Evolutionary conservation across 768 basidiomycete species (phyloP).

Genomic region (Pilatotrama ljubarskyi): DNA sequence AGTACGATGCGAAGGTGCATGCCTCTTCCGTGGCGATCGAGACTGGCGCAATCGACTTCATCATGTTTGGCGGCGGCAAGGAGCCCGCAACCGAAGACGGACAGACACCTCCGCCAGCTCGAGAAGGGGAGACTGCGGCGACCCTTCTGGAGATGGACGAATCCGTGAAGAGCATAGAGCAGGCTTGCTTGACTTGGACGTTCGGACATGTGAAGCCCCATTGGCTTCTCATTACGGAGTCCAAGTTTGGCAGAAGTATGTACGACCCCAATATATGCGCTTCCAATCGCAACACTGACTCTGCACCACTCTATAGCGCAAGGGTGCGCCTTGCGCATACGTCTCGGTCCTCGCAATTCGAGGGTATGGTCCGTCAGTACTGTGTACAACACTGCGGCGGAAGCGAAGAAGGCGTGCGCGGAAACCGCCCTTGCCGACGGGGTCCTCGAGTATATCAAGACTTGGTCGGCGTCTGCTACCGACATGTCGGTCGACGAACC

Average conservation of each 20-base stretch:
- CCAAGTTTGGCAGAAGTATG: conserved; percentile 42
- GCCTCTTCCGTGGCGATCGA: conserved; percentile 56
- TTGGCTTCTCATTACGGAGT: conserved; percentile 53
- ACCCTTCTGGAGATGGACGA: conserved; percentile 5
- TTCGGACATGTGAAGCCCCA: conserved; percentile 49
- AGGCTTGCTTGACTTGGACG: conserved; percentile 56
- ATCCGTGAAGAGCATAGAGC: conserved; percentile 47
- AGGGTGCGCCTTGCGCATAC: conserved; percentile 60
- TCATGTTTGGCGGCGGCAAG: conserved; percentile 46
- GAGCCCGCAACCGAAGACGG: conserved; percentile 31
- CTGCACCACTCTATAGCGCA: conserved; percentile 23
- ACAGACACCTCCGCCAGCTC: conserved; percentile 7
- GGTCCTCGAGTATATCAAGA: conserved; percentile 57
- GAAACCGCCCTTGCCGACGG: conserved; percentile 51
- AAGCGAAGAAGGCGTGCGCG: conserved; percentile 58
- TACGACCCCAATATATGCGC: conserved; percentile 30
- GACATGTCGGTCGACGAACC: conserved; percentile 19
- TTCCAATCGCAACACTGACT: conserved; percentile 23
- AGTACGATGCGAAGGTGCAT: conserved; percentile 54
- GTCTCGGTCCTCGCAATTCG: conserved; percentile 49
- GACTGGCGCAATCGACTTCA: conserved; percentile 62
- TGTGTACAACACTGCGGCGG: conserved; percentile 37
- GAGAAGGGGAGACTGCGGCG: neutral
- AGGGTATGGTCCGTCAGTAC: conserved; percentile 54
- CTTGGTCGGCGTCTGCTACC: conserved; percentile 43